Conservation (phyloP, 371 early-diverging fungal species). For the Phascolomyces articulosus region DNA sequence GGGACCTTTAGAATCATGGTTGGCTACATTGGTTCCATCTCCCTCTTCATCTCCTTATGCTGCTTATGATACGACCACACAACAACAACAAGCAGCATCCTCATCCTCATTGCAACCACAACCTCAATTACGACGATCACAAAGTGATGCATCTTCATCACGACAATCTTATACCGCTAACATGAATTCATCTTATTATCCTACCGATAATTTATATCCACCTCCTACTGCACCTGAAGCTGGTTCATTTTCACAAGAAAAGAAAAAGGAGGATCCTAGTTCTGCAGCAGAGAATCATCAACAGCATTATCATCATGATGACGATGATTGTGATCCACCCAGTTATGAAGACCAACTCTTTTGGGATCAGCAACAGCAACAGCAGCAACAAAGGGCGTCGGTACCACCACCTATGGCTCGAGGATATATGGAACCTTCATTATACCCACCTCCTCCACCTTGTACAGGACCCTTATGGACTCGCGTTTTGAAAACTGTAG, state of each 20-base stretch:
- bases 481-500: slow-evolving; percentile 5
- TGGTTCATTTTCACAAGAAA: neutral
- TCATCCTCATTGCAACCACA: neutral
- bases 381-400: neutral
- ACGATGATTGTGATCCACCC: neutral
- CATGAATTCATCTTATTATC: neutral
- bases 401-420: slow-evolving; percentile 1
- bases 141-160: neutral
- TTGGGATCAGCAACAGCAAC: neutral
- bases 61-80: neutral
- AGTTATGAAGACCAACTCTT: slow-evolving; percentile 6
- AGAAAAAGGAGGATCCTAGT: neutral
- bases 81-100: neutral
- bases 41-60: neutral
- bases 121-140: neutral
- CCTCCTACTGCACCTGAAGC: neutral
- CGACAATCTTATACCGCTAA: neutral
- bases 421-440: slow-evolving; percentile 4
- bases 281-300: neutral
- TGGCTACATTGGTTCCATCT: slow-evolving; percentile 3
- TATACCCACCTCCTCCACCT: slow-evolving; percentile 11
- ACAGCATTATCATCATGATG: neutral
- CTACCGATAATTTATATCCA: slow-evolving; percentile 5
- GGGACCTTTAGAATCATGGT: slow-evolving; percentile 14
- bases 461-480: slow-evolving; percentile 10